Base-by-base conservation (phyloP, 805 yeast genomes). In the Starmerella lactis-condensi region DNA sequence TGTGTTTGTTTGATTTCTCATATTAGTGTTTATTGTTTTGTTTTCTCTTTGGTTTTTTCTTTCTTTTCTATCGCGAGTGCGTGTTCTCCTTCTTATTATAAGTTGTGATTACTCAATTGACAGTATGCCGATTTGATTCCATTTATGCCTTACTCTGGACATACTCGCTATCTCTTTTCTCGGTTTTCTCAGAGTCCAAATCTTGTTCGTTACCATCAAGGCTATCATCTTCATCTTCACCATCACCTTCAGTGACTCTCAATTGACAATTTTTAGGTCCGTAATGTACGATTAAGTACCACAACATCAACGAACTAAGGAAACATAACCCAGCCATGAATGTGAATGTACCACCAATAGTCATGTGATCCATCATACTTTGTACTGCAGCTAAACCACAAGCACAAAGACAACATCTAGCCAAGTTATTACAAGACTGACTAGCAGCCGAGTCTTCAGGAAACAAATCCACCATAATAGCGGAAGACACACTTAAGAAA, bases 271-370 rank as follows among this genome's bases (percentile, higher is more conserved):
- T 26, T 10, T 19, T 29, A 3, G 38, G 41, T 4, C 41, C 42
- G 24, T 34, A 33, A 3, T 26, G 31, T 4, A 22, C 6, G 6
- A 39, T 31, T n/a, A 34, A 22, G 15, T 13, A 9, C 34, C 36
- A 30, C 2, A 42, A 12, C 21, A 43, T 38, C 6, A 26, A 17
- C 16, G 33, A 17, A 15, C 47, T 38, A 11, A 41, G 22, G 3
- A 31, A 34, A 21, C 60, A 44, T 5, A 53, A 31, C 6, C 52
- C 72, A 2, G 72, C 71, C 61, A 77, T 52, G n/a, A 81, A 58
- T 0, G 91, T 72, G 45, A 71, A 78, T 1, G 77, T 65, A 12
- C 93, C 89, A 1, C 93, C 93, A 9, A 66, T 52, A 0, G 68
- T 67, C 67, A 82, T 58, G 1, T 55, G 37, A 0, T 34, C 33